A percentile compares a stretch with the other conserved stretches of the same genome.
phyloP scores from a whole-genome alignment of 2,329 filamentous ascomycete species.

The Calonectria hawksworthii region DNA sequence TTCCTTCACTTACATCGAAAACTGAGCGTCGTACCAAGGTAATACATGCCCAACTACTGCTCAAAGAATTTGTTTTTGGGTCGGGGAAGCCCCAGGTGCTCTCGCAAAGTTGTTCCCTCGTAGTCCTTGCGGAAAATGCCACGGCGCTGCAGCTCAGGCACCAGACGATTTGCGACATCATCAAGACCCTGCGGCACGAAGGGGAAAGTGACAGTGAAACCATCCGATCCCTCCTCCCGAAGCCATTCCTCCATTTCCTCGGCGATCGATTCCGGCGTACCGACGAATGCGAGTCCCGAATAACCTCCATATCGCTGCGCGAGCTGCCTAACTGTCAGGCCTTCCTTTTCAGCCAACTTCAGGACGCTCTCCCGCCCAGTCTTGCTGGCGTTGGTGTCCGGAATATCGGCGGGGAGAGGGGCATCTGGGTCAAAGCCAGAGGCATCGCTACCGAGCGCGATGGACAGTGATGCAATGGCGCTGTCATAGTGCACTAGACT shows the following conservation, averaged over 20 bases:
- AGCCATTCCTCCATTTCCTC: conserved; percentile 65
- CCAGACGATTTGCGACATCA: conserved; percentile 60
- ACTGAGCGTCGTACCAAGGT: background rate
- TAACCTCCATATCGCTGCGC: conserved; percentile 65
- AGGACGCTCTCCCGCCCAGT: conserved; percentile 60
- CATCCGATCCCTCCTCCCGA: conserved; percentile 61
- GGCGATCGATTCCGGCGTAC: conserved; percentile 62
- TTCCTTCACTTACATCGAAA: background rate
- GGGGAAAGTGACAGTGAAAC: conserved; percentile 65
- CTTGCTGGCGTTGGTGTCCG: conserved; percentile 68
- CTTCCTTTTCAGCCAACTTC: conserved; percentile 59
- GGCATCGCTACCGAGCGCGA: conserved; percentile 62
- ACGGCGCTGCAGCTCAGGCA: conserved; percentile 65
- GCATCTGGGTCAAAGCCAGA: conserved; percentile 63
- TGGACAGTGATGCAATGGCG: conserved; percentile 65
- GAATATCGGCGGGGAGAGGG: conserved; percentile 62
- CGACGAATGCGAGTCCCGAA: conserved; percentile 64
- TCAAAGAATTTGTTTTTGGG: conserved; percentile 57
- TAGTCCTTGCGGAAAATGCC: conserved; percentile 67
- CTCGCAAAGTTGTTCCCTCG: conserved; percentile 64
- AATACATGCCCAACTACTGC: background rate
- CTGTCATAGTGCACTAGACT: conserved; percentile 68
- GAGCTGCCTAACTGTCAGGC: conserved; percentile 64
- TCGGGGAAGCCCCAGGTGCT: conserved; percentile 66
- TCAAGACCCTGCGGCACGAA: conserved; percentile 65